A percentile compares a stretch with the other conserved stretches of the same genome.
phyloP scores from a whole-genome alignment of 2,329 filamentous ascomycete species.

The Penicillium sclerotigenum region DNA sequence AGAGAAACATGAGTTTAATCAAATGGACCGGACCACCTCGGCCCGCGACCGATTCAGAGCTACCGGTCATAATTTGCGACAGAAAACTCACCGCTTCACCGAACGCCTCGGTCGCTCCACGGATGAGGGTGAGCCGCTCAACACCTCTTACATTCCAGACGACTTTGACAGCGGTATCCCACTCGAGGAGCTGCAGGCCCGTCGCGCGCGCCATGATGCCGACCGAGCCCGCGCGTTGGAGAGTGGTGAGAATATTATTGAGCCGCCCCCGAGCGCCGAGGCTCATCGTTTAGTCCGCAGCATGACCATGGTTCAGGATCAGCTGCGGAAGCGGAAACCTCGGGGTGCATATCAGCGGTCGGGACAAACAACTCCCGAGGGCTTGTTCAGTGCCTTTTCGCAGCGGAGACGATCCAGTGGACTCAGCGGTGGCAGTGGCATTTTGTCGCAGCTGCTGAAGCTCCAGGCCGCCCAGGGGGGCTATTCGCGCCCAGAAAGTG shows the following conservation, averaged over 20 bases:
- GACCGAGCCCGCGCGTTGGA: conserved; percentile 17
- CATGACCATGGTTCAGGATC: conserved; percentile 30
- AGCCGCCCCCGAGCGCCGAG: conserved; percentile 32
- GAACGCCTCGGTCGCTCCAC: conserved; percentile 32
- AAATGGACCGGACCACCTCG: conserved; percentile 17
- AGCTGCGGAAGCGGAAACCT: conserved; percentile 28
- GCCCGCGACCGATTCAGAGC: conserved; percentile 27
- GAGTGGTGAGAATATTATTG: conserved; percentile 15
- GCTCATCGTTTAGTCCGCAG: conserved; percentile 40
- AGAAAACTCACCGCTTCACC: conserved; percentile 28
- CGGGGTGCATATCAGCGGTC: conserved; percentile 34
- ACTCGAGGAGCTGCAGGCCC: conserved; percentile 20
- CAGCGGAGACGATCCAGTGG: conserved; percentile 26
- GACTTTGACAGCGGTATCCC: conserved; percentile 28
- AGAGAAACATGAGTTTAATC: conserved; percentile 13
- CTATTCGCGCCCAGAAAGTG: conserved; percentile 28
- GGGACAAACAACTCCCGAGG: conserved; percentile 32
- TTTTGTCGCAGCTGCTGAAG: conserved; percentile 69
- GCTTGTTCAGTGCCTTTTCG: conserved; percentile 23
- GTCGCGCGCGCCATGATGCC: conserved; percentile 20
- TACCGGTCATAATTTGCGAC: conserved; percentile 29
- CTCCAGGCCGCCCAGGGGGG: conserved; percentile 57
- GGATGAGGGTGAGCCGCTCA: conserved; percentile 33
- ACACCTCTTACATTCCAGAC: conserved; percentile 29
- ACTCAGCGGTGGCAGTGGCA: conserved; percentile 48